Conservation (phyloP, 805 yeast genomes). For the Wickerhamomyces bovis region DNA sequence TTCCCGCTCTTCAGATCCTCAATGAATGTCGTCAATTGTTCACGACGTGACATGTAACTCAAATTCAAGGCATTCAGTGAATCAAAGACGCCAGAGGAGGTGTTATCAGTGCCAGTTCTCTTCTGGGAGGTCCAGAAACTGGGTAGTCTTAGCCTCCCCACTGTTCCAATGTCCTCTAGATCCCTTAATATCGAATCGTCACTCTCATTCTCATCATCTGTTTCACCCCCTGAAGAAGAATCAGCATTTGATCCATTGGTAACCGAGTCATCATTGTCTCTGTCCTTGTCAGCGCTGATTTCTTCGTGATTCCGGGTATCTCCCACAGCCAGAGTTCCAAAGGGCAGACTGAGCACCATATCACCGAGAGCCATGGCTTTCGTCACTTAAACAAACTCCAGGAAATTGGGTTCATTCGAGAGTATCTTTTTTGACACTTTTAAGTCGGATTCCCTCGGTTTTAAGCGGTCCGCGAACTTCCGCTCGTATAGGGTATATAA, state of each 20-base stretch:
- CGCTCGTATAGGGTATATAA: too few species aligned
- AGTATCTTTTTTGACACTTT: not conserved
- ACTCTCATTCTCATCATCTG: conserved; percentile 6
- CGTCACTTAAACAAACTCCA: not conserved
- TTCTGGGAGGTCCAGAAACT: conserved; percentile 14
- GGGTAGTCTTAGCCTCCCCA: conserved; percentile 17
- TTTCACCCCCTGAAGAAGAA: not conserved
- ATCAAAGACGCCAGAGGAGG: not conserved
- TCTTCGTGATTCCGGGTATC: not conserved
- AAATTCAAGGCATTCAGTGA: not conserved
- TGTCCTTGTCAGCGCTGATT: not conserved
- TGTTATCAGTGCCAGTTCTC: not conserved
- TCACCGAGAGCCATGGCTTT: not conserved
- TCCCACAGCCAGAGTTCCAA: not conserved
- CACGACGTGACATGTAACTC: conserved; percentile 17
- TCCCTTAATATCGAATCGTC: conserved; percentile 38
- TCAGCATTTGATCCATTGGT: conserved; percentile 1
- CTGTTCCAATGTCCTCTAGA: conserved; percentile 46
- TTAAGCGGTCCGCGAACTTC: not conserved
- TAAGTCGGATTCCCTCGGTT: not conserved
- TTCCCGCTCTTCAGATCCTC: conserved; percentile 38
- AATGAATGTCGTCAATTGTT: conserved; percentile 28
- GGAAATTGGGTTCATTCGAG: not conserved
- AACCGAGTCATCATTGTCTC: not conserved
- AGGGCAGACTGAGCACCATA: not conserved